A percentile compares a stretch with the other conserved stretches of the same genome.
phyloP scores from a whole-genome alignment of 805 yeast species.

The Wickerhamiella azyma region DNA sequence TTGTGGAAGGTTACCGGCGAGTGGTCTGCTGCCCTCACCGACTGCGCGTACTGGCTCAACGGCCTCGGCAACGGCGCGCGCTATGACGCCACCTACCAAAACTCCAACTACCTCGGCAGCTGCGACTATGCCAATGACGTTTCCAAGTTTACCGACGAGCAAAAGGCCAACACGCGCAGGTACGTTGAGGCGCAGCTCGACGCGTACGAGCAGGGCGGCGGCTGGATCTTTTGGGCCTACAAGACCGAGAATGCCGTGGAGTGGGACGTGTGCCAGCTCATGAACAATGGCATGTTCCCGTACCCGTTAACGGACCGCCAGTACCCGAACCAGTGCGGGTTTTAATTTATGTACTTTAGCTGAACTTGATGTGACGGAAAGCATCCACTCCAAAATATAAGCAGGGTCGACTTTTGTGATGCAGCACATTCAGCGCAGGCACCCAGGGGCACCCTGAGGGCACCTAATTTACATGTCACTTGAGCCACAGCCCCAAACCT shows the following conservation, averaged over 20 bases:
- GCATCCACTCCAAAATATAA: no score
- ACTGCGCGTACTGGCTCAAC: constrained; percentile 78
- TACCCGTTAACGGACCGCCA: constrained; percentile 59
- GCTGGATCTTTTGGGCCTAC: constrained; percentile 94
- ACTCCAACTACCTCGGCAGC: constrained; percentile 38
- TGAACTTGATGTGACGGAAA: no score
- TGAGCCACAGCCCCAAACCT: no score
- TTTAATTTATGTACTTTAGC: constrained; percentile 9
- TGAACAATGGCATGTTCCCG: constrained; percentile 55
- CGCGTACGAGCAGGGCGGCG: constrained; percentile 53
- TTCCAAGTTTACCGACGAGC: constrained; percentile 42
- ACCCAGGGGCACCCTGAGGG: no score
- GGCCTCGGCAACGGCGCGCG: constrained; percentile 79
- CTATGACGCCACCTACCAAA: constrained; percentile 50
- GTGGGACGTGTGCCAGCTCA: constrained; percentile 67
- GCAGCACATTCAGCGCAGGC: no score
- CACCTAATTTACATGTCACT: no score
- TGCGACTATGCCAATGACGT: constrained; percentile 42
- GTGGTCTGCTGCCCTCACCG: constrained; percentile 86
- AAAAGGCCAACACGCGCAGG: constrained; percentile 44
- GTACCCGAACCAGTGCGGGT: constrained; percentile 55
- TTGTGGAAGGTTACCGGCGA: constrained; percentile 78
- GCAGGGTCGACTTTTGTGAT: no score
- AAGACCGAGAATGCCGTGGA: constrained; percentile 73
- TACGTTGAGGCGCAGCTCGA: constrained; percentile 86